A percentile compares a stretch with the other conserved stretches of the same genome.
phyloP scores from a whole-genome alignment of 768 basidiomycete genomes.

The Tylopilus felleus region DNA sequence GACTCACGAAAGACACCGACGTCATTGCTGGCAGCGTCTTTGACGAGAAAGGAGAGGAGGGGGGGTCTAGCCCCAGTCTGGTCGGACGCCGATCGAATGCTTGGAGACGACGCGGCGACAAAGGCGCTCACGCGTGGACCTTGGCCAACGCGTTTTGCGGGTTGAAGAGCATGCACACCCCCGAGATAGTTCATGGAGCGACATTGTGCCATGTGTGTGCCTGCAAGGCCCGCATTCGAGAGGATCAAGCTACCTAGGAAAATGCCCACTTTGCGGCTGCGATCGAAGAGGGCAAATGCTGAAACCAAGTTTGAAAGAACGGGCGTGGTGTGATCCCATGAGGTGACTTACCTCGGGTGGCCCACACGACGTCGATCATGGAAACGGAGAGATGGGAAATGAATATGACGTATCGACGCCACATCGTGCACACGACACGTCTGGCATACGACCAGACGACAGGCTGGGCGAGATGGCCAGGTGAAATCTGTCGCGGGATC shows the following conservation, averaged over 20 bases:
- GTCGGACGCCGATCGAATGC: constrained; percentile 32
- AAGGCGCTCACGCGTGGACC: constrained; percentile 16
- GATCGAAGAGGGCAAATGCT: constrained; percentile 34
- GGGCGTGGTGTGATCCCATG: neutral
- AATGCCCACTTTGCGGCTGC: constrained; percentile 27
- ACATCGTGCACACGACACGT: constrained; percentile 10
- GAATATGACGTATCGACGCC: constrained; percentile 6
- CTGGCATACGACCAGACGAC: constrained; percentile 4
- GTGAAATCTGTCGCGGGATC: constrained; percentile 7
- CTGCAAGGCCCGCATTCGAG: constrained; percentile 16
- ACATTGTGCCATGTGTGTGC: constrained; percentile 21
- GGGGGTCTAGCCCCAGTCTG: constrained; percentile 44
- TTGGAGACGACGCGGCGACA: constrained; percentile 31
- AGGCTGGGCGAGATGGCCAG: constrained; percentile 3
- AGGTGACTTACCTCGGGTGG: constrained; percentile 21
- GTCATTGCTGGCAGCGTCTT: constrained; percentile 47
- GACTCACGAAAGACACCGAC: constrained; percentile 37
- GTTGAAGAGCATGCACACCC: constrained; percentile 28
- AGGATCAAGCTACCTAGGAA: constrained; percentile 11
- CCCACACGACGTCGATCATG: constrained; percentile 25
- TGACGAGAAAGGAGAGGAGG: constrained; percentile 38
- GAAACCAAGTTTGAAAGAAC: neutral
- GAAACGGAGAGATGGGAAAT: constrained; percentile 7
- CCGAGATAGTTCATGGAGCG: neutral
- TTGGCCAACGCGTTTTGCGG: neutral